Evolutionary conservation across 225 moss, liverwort and hornwort genomes (phyloP).

Genomic region (Physcomitrium patens): DNA sequence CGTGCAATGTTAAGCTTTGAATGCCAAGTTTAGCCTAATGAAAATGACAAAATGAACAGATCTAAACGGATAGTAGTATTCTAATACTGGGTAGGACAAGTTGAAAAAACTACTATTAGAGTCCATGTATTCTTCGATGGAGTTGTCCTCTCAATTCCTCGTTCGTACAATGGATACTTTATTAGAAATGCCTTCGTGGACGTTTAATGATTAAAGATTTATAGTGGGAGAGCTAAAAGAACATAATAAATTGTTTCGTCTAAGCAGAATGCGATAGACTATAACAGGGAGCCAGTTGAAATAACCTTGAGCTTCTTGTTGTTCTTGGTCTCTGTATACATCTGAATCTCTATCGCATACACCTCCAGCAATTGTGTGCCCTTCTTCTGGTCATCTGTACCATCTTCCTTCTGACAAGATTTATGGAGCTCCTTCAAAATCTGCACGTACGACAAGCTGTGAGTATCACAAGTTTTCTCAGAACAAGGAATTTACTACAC

Average conservation of each 20-base stretch:
- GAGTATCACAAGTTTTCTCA: slow-evolving; percentile 1
- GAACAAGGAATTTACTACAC: background rate
- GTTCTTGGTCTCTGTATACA: slow-evolving; percentile 73
- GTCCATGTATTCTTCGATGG: too few relatives aligned
- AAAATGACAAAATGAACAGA: too few relatives aligned
- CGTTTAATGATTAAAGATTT: background rate
- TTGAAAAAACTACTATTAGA: too few relatives aligned
- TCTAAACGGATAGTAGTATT: too few relatives aligned
- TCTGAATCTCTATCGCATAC: slow-evolving; percentile 73
- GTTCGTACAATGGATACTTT: too few relatives aligned
- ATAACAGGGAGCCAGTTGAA: background rate
- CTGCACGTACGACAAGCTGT: slow-evolving; percentile 33
- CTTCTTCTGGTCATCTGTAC: slow-evolving; percentile 74
- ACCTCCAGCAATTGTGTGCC: slow-evolving; percentile 71
- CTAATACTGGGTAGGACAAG: too few relatives aligned
- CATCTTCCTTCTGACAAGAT: slow-evolving; percentile 74
- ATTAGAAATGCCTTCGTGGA: too few relatives aligned
- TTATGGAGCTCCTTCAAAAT: slow-evolving; percentile 76
- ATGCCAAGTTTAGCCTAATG: too few relatives aligned
- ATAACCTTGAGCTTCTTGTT: slow-evolving; percentile 74
- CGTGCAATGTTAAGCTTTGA: background rate
- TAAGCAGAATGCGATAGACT: background rate
- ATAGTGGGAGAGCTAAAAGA: background rate
- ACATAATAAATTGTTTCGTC: background rate
- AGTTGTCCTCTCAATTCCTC: too few relatives aligned